Conservation (phyloP, 441 rosid species). For the Aquilaria agallochum region DNA sequence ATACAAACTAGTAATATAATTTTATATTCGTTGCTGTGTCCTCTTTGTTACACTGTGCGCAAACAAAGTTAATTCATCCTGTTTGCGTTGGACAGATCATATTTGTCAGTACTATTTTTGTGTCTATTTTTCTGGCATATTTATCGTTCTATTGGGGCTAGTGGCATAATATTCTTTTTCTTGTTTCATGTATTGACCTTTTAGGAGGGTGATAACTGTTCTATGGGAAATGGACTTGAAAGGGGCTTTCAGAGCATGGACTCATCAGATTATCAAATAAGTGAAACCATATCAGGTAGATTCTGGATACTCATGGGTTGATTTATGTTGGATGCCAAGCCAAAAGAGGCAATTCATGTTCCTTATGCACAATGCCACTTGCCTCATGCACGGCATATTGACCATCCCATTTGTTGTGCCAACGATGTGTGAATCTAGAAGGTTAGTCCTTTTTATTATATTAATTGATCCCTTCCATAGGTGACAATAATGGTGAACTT, state of each 20-base stretch:
- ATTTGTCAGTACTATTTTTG: neutral
- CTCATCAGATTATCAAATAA: slow-evolving; percentile 50
- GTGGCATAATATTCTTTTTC: slow-evolving; percentile 6
- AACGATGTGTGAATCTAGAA: too few relatives aligned
- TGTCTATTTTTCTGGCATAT: neutral
- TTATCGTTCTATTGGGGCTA: slow-evolving; percentile 7
- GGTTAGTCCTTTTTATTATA: too few relatives aligned
- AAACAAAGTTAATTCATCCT: neutral
- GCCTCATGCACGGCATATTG: neutral
- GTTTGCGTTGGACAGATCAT: slow-evolving; percentile 7
- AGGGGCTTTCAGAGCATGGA: slow-evolving; percentile 65
- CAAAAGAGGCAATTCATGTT: neutral
- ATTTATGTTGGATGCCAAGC: too few relatives aligned
- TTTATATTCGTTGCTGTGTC: slow-evolving; percentile 2
- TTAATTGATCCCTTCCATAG: slow-evolving; percentile 20
- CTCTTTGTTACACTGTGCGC: neutral
- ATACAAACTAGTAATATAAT: slow-evolving; percentile 9
- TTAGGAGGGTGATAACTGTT: slow-evolving; percentile 38
- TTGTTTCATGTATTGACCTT: slow-evolving; percentile 4
- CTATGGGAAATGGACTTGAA: slow-evolving; percentile 45
- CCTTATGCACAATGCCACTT: neutral
- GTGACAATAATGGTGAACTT: slow-evolving; percentile 41
- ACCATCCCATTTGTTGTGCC: too few relatives aligned
- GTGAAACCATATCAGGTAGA: slow-evolving; percentile 48
- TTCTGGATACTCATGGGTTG: neutral